These are phyloP conservation scores for Magnolia changhungtana DNA, from an alignment of 164 flowering plant species.

Conservation along the genomic window DNA sequence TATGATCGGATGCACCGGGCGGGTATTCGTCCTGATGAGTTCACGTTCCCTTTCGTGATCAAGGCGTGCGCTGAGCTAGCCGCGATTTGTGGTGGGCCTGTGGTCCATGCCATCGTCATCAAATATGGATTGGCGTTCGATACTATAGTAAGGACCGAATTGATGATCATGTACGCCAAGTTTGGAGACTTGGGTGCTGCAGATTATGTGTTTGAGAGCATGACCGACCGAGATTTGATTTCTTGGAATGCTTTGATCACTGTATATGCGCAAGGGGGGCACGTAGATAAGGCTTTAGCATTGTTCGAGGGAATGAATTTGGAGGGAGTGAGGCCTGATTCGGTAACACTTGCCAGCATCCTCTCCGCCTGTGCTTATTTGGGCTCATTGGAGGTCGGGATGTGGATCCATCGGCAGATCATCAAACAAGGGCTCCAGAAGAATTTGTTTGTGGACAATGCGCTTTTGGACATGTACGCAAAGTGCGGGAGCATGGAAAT, in stretches of 20 bases:
- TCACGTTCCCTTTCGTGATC: conserved; percentile 38
- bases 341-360: conserved; percentile 6
- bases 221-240: conserved; percentile 36
- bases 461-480: conserved; percentile 31
- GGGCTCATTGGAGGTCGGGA: conserved; percentile 5
- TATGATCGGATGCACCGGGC: conserved; percentile 24
- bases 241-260: conserved; percentile 50
- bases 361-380: conserved; percentile 13
- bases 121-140: conserved; percentile 38
- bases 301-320: conserved; percentile 13
- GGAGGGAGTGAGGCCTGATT: conserved; percentile 6
- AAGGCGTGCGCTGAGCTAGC: conserved; percentile 30
- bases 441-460: background rate
- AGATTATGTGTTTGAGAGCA: conserved; percentile 3
- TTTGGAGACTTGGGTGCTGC: conserved; percentile 10
- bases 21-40: conserved; percentile 38
- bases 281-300: conserved; percentile 32
- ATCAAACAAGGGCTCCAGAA: background rate
- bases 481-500: conserved; percentile 27
- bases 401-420: background rate
- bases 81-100: conserved; percentile 15
- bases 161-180: conserved; percentile 22
- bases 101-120: conserved; percentile 29
- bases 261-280: conserved; percentile 32
- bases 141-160: conserved; percentile 34